Base-by-base conservation (phyloP, 805 yeast genomes). In the Teunomyces lycoperdinae region DNA sequence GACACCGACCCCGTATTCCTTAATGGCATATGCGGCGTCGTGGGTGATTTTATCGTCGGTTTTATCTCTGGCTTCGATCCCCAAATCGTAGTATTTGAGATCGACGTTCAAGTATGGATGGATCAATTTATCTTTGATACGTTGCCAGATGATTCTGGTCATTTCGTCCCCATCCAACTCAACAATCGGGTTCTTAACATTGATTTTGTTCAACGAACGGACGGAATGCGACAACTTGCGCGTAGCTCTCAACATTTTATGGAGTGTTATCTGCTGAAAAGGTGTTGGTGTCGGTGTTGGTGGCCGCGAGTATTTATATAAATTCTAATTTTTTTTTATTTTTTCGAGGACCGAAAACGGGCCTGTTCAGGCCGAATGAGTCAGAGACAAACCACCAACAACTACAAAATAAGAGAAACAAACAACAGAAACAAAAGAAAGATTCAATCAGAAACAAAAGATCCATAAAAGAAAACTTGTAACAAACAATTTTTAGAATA, bases 121-220 rank as follows among this genome's bases (percentile, higher is more conserved):
- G 62, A 92, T 83, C 68, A 92, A 79, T 70, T 89, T 81, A 56
- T 89, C 92, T 67, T 86, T 88, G 71, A 92, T 92, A 60, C 84
- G 69, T 58, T 88, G 79, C 98, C 98, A 92, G 75, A 92, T 92
- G 68, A 92, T 89, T 66, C 97, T 80, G 64, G 98, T 92, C 88
- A 87, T 89, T 73, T 92, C 98, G 70, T 92, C 98, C 54, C 98
- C 98, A 61, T 92, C 98, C 87, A 92, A 82, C 68, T 92, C 98
- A 54, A 92, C 98, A 58, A 92, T 81, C 55, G 98, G 98, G 61
- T 80, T 87, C 67, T 79, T 78, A 49, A 92, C 97, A 55, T 78
- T 74, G 67, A 92, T 85, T 66, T 90, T 90, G 47, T 26, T 34
- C 44, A 45, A 17, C 11, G 36, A 13, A 11, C 44, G 34, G 35